A percentile compares a stretch with the other conserved stretches of the same genome.
phyloP scores from a whole-genome alignment of 352 stramenopile species.

The Globisporangium camurandrum region DNA sequence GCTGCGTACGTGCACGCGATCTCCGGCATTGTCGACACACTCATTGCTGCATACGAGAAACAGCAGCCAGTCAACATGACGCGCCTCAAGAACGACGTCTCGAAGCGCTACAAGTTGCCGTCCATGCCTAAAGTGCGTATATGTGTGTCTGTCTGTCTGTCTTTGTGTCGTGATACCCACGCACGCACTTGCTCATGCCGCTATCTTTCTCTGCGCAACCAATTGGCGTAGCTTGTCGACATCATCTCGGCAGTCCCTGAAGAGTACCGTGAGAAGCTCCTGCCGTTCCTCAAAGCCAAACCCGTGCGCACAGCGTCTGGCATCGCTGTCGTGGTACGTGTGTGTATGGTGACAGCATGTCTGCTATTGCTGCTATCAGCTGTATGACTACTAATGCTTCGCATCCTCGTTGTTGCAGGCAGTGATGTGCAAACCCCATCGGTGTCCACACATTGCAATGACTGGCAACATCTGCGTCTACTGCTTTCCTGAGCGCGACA shows the following conservation, averaged over 20 bases:
- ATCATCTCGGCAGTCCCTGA: constrained; percentile 94
- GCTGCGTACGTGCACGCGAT: constrained; percentile 77
- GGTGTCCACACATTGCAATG: constrained; percentile 96
- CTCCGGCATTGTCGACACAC: constrained; percentile 86
- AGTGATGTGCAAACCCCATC: constrained; percentile 97
- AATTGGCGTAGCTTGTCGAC: constrained; percentile 73
- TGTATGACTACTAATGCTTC: neutral
- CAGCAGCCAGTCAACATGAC: constrained; percentile 92
- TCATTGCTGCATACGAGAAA: constrained; percentile 88
- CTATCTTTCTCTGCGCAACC: neutral
- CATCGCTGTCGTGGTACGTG: constrained; percentile 88
- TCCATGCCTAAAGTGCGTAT: constrained; percentile 80
- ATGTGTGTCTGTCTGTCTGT: neutral
- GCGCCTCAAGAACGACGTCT: constrained; percentile 87
- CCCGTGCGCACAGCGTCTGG: constrained; percentile 92
- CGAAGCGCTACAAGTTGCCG: constrained; percentile 87
- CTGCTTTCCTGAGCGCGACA: constrained; percentile 11
- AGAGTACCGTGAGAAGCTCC: constrained; percentile 87
- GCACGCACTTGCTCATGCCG: neutral
- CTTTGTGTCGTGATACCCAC: neutral
- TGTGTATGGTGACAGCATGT: neutral
- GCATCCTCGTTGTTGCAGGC: constrained; percentile 28
- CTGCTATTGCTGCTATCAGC: neutral
- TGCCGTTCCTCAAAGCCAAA: constrained; percentile 93
- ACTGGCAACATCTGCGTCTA: constrained; percentile 97